Base-by-base conservation (phyloP, 2,329 filamentous ascomycete species). In the Colletotrichum sidae region DNA sequence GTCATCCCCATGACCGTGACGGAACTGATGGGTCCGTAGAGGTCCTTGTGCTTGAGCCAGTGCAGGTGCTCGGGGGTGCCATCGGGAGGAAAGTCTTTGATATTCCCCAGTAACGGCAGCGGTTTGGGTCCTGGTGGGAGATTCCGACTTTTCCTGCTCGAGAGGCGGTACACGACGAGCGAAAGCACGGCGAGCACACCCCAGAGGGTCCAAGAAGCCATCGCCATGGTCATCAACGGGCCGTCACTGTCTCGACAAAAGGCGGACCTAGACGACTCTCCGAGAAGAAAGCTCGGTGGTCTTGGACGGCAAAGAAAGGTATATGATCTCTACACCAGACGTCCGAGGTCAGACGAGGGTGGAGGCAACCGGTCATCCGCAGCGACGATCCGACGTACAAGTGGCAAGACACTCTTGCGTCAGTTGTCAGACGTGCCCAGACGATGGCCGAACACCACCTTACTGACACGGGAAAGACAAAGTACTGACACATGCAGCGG, bases 71-170 rank as follows among this genome's bases (percentile, higher is more conserved):
- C 78, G 5, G 70, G 73, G 6, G 64, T 68, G 1, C 75, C 77
- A 0, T 63, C 55, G 0, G 76, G 71, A 0, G 84, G 84, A 10
- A 87, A 72, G 66, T 86, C 83, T 1, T 69, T 66, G 13, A 86
- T 67, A 68, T 86, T 87, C 4, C 85, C 85, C 4, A 87, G 37
- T 0, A 87, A 12, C 0, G 83, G 82, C 7, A 81, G 70, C 0
- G 77, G 77, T 42, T 76, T 83, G 0, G 85, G 85, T 0, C 85
- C 85, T 1, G 84, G 85, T 1, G 84, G 85, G 0, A 84, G 68
- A 7, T 39, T 41, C 3, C 15, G 52, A 6, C 45, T 53, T 12
- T 25, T 12, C 8, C 46, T 56, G 10, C 33, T 38, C 11, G 47
- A 11, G 0, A 37, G 49, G 2, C 9, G 39, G 49, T 60, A 53